Percentiles rank a stretch among this genome's conserved stretches.
Evolutionary conservation across 2,329 filamentous ascomycete species (phyloP).

Genomic region (Dactylellina parvicollis): DNA sequence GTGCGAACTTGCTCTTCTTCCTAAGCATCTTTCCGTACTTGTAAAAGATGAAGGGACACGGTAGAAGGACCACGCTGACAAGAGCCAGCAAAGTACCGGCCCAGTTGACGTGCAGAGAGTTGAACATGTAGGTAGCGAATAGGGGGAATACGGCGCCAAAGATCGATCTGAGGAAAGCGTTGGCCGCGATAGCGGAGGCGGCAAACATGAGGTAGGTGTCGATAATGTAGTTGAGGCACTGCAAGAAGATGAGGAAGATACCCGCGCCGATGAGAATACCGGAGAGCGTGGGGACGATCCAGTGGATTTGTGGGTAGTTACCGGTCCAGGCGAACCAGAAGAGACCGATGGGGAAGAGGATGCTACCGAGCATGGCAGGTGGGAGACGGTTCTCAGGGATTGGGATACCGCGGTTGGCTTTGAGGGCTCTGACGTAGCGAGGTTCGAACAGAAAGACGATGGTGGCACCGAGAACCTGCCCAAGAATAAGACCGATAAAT

Average conservation of each 20-base stretch:
- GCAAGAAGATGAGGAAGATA: slow-evolving; percentile 64
- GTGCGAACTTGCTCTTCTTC: slow-evolving; percentile 64
- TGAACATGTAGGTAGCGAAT: slow-evolving; percentile 74
- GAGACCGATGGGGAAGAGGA: slow-evolving; percentile 64
- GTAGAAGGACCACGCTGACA: slow-evolving; percentile 68
- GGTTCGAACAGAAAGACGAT: slow-evolving; percentile 73
- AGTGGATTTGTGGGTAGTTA: slow-evolving; percentile 61
- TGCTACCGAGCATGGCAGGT: slow-evolving; percentile 65
- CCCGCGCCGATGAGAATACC: slow-evolving; percentile 63
- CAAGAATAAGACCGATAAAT: slow-evolving; percentile 84
- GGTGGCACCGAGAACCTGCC: slow-evolving; percentile 74
- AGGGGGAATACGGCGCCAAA: slow-evolving; percentile 82
- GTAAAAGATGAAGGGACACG: slow-evolving; percentile 73
- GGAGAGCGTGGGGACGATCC: slow-evolving; percentile 62
- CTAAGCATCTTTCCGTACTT: slow-evolving; percentile 70
- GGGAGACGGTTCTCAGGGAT: slow-evolving; percentile 75
- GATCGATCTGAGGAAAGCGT: slow-evolving; percentile 80
- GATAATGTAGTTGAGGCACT: slow-evolving; percentile 64
- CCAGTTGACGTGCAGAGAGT: slow-evolving; percentile 58
- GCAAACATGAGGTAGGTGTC: slow-evolving; percentile 64
- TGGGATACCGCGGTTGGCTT: slow-evolving; percentile 73
- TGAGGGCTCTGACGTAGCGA: slow-evolving; percentile 74
- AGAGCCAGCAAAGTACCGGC: slow-evolving; percentile 60
- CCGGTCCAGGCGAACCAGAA: slow-evolving; percentile 69
- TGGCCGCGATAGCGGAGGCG: slow-evolving; percentile 78